These are phyloP conservation scores for Hypholoma fasciculare DNA, from an alignment of 768 basidiomycete species.

Conservation along the genomic window DNA sequence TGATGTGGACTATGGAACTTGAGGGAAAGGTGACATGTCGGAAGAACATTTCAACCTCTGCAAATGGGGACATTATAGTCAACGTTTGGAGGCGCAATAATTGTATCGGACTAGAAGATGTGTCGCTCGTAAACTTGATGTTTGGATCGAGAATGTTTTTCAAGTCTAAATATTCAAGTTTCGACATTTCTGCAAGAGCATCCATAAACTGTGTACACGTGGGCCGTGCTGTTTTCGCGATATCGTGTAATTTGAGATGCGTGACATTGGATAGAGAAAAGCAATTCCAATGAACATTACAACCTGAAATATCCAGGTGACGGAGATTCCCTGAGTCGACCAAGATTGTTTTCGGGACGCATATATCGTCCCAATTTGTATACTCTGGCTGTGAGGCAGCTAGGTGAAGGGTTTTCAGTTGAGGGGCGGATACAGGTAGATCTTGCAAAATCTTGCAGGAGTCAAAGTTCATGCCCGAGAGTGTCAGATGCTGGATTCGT, in stretches of 20 bases:
- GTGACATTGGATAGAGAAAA: slow-evolving; percentile 33
- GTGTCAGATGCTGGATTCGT: background rate
- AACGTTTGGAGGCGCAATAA: slow-evolving; percentile 1
- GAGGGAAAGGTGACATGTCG: background rate
- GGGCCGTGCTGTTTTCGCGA: slow-evolving; percentile 25
- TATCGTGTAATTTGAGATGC: slow-evolving; percentile 33
- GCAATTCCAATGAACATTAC: slow-evolving; percentile 36
- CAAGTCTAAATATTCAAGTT: background rate
- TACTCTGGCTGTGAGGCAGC: background rate
- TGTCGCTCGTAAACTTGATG: background rate
- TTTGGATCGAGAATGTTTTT: background rate
- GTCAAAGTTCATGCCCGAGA: background rate
- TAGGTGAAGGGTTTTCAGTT: background rate
- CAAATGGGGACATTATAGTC: background rate
- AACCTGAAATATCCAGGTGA: slow-evolving; percentile 32
- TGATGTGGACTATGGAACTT: slow-evolving; percentile 2
- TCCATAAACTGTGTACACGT: slow-evolving; percentile 26
- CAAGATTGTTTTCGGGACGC: background rate
- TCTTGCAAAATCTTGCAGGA: background rate
- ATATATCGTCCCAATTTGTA: background rate
- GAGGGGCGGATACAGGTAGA: background rate
- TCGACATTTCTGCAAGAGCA: slow-evolving; percentile 3
- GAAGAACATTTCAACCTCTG: slow-evolving; percentile 3
- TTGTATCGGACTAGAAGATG: background rate
- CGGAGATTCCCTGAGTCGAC: slow-evolving; percentile 24